These are phyloP conservation scores for Fagopyrum esculentum DNA, from an alignment of 148 eudicot species.

Conservation along the genomic window DNA sequence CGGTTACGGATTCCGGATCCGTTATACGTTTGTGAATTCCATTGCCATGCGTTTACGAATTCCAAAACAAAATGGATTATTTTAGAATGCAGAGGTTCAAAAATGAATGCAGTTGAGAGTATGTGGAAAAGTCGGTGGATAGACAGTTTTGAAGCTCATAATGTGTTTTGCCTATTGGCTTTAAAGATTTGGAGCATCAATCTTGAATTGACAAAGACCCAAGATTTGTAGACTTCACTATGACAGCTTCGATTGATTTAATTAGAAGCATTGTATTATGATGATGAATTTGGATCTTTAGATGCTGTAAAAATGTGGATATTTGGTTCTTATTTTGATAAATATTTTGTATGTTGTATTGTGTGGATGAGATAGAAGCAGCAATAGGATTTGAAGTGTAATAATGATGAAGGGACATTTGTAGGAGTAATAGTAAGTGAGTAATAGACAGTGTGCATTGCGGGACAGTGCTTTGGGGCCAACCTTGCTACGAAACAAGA, in stretches of 20 bases:
- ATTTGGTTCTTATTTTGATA: not conserved
- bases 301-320: not conserved
- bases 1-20: too few relatives aligned
- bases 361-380: constrained; percentile 3
- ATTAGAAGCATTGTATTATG: not conserved
- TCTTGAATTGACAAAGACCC: not conserved
- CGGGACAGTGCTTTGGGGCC: not conserved
- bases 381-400: not conserved
- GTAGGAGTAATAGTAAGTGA: not conserved
- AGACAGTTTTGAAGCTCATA: not conserved
- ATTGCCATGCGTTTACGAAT: too few relatives aligned
- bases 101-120: not conserved
- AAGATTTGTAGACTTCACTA: not conserved
- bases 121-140: not conserved
- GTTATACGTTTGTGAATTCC: too few relatives aligned
- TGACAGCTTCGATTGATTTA: not conserved
- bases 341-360: not conserved
- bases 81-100: too few relatives aligned
- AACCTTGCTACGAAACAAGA: not conserved
- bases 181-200: not conserved
- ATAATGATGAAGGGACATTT: not conserved
- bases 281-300: not conserved
- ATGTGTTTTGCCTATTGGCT: not conserved
- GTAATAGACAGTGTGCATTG: not conserved
- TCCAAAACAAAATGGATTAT: too few relatives aligned